Evolutionary conservation across 1,284 basidiomycete species (phyloP), one percentile per base, ranked within the genome.

Genomic region (Apiotrichum sp.): DNA sequence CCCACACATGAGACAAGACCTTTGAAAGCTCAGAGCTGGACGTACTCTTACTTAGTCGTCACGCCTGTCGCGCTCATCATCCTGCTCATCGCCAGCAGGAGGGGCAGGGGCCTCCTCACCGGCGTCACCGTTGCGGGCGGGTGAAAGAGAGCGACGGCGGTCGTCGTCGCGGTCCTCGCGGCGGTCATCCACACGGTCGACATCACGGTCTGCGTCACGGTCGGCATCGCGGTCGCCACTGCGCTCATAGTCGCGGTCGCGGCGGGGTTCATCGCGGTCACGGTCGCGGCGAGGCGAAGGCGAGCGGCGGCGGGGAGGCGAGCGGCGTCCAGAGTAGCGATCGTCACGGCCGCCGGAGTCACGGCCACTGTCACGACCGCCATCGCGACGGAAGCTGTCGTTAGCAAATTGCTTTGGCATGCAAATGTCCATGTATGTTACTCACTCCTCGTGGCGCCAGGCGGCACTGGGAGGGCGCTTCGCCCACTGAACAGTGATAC

Each of bases 401-500:
- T 48, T 32, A 58, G 60, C 31, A 7, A 41, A 35, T 36, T 2
- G 9, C 22, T 22, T 22, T 22, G 22, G 22, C 22, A 22, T 22
- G 22, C 22, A 22, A 16, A 82, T 4, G 7, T 7, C 11, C 8
- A 31, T 11, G 29, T 11, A 4, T 4, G 3, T 1, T 14, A 63
- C 70, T 64, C 54, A 73, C 71, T 71, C 71, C 48, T 89, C 87
- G 65, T 85, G 86, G 59, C 89, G 85, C 89, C 89, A 92, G 34
- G 88, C 85, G 10, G 87, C 84, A 43, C 87, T 89, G 4, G 89
- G 89, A 46, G 89, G 89, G 65, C 88, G 88, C 75, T 91, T 91
- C 54, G 89, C 89, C 89, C 89, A 93, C 87, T 93, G 66, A 1
- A 92, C 87, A 69, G 87, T 86, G 74, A 92, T 76, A 33, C 88